Conservation (phyloP, 139 green algal genomes). For the Chlorella ohadii region DNA sequence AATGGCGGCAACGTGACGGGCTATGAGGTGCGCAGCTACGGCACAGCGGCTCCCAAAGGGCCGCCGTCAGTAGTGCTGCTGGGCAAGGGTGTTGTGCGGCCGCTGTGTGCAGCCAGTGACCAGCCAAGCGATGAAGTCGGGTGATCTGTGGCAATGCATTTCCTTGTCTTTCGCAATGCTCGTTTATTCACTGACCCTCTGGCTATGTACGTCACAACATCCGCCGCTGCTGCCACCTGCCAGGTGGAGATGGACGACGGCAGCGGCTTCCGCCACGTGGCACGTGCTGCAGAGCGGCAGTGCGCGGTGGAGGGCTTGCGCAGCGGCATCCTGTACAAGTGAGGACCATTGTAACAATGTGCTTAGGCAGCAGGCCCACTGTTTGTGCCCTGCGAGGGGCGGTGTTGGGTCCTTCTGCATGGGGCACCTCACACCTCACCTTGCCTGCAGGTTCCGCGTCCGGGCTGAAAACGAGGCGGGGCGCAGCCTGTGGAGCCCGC, state of each 20-base stretch:
- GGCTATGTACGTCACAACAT: no score
- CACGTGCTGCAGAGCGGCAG: conserved; percentile 32
- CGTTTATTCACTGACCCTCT: no score
- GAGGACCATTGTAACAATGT: no score
- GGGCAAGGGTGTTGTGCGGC: background rate
- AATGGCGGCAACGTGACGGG: conserved; percentile 20
- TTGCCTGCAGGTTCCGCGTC: conserved; percentile 61
- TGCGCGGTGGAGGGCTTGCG: conserved; percentile 45
- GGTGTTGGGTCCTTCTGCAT: no score
- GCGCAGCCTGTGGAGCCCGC: conserved; percentile 51
- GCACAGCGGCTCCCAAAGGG: background rate
- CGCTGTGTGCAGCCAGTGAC: no score
- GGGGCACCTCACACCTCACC: no score
- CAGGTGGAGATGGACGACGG: conserved; percentile 74
- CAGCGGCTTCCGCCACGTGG: conserved; percentile 40
- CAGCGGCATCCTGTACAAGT: conserved; percentile 61
- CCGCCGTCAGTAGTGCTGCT: background rate
- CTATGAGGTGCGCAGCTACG: conserved; percentile 5
- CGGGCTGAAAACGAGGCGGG: conserved; percentile 77
- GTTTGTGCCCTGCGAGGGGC: background rate
- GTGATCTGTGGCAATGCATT: no score
- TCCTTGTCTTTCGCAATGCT: no score
- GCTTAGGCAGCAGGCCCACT: no score
- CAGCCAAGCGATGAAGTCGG: no score
- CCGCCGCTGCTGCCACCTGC: background rate